Conservation (phyloP, 1,284 basidiomycete species). For the Austroboletus niveus region DNA sequence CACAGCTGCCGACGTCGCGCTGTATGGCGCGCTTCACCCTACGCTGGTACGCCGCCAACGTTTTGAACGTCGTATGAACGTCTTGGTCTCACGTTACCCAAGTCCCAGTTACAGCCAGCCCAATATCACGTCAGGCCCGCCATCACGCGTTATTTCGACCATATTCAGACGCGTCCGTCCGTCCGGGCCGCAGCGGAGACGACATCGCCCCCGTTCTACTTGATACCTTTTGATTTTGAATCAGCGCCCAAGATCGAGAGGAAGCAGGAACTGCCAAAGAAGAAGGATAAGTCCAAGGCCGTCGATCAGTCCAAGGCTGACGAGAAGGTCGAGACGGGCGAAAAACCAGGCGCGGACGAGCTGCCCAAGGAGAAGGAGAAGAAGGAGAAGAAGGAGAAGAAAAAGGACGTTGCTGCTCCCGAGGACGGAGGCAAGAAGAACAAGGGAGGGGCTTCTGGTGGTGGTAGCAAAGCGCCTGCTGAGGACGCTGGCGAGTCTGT, state of each 20-base stretch:
- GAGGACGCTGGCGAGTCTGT: constrained; percentile 75
- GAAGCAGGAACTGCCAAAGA: constrained; percentile 71
- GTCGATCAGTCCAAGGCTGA: constrained; percentile 33
- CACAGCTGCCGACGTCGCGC: constrained; percentile 83
- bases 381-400: constrained; percentile 44
- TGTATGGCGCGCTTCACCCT: constrained; percentile 83
- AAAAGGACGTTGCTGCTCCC: constrained; percentile 46
- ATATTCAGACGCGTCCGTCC: constrained; percentile 73
- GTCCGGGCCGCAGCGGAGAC: constrained; percentile 56
- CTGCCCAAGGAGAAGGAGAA: constrained; percentile 39
- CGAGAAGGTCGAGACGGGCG: constrained; percentile 23
- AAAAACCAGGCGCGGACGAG: constrained; percentile 32
- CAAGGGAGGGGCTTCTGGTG: constrained; percentile 34
- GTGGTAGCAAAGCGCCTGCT: constrained; percentile 42
- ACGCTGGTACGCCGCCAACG: constrained; percentile 55
- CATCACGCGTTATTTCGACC: constrained; percentile 90
- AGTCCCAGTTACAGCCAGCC: constrained; percentile 65
- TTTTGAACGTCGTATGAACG: background rate
- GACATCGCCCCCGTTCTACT: constrained; percentile 55
- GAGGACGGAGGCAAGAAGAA: constrained; percentile 44
- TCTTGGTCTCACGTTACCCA: constrained; percentile 16
- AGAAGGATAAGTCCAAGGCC: constrained; percentile 74
- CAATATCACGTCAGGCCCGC: constrained; percentile 78
- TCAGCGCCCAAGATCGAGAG: constrained; percentile 74
- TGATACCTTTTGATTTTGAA: constrained; percentile 70